Conservation (phyloP, 2,329 filamentous ascomycete species). For the Penicillium sp. region DNA sequence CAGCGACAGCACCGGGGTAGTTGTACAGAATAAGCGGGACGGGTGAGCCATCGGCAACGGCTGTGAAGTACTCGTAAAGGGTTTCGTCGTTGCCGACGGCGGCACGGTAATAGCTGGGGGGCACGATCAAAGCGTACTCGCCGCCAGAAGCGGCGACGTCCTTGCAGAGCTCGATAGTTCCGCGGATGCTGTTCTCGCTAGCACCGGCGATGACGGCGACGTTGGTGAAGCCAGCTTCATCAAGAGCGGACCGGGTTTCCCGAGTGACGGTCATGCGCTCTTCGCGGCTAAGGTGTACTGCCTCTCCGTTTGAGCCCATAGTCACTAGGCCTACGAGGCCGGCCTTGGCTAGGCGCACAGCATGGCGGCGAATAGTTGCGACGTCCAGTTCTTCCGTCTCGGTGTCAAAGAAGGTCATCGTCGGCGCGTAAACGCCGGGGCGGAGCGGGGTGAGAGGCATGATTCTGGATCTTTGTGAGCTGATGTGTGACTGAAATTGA, state of each 20-base stretch:
- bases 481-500: neutral
- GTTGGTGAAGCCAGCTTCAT: constrained; percentile 70
- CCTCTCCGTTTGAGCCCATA: constrained; percentile 89
- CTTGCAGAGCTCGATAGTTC: constrained; percentile 71
- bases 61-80: constrained; percentile 68
- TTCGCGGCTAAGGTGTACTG: constrained; percentile 73
- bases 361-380: constrained; percentile 72
- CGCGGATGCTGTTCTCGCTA: constrained; percentile 74
- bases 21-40: constrained; percentile 84
- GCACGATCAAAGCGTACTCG: constrained; percentile 75
- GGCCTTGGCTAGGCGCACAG: constrained; percentile 69
- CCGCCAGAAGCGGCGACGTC: constrained; percentile 66
- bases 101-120: constrained; percentile 77
- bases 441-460: constrained; percentile 59
- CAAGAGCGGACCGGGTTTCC: constrained; percentile 75
- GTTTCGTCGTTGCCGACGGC: constrained; percentile 68
- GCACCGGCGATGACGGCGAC: constrained; percentile 80
- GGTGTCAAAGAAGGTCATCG: constrained; percentile 85
- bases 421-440: constrained; percentile 81
- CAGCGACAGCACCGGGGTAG: constrained; percentile 81
- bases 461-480: constrained; percentile 11
- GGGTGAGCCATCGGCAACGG: constrained; percentile 70
- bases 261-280: constrained; percentile 72
- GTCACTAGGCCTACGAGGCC: constrained; percentile 78
- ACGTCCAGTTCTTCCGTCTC: constrained; percentile 82